Conservation (phyloP, 2,329 filamentous ascomycete genomes). For the Diaporthe sp. region DNA sequence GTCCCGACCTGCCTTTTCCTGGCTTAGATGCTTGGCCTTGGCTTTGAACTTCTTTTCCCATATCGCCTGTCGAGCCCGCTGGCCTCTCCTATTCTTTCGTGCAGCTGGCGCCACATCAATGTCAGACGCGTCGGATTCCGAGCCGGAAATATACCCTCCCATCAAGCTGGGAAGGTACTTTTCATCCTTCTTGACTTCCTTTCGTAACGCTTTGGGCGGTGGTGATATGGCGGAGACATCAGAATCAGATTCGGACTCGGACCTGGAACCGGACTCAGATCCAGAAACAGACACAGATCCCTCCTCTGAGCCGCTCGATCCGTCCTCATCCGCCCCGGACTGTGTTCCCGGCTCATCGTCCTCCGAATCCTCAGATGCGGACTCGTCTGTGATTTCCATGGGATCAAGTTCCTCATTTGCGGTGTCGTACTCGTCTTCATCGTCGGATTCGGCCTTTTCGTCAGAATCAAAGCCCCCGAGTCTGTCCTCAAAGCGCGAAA, state of each 20-base stretch:
- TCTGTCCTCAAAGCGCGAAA: conserved; percentile 37
- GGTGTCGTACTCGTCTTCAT: conserved; percentile 43
- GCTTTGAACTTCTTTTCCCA: conserved; percentile 85
- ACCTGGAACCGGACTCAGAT: background rate
- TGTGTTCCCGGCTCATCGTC: conserved; percentile 48
- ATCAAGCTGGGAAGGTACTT: conserved; percentile 81
- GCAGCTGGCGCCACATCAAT: conserved; percentile 71
- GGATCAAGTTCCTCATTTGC: conserved; percentile 41
- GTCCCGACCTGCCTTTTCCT: conserved; percentile 58
- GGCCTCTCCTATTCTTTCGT: conserved; percentile 82
- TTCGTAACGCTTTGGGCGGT: conserved; percentile 44
- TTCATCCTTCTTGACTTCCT: conserved; percentile 54
- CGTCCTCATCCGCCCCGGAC: conserved; percentile 42
- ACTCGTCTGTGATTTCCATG: conserved; percentile 43
- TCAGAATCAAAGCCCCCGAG: conserved; percentile 38
- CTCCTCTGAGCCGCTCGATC: conserved; percentile 31
- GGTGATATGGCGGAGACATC: conserved; percentile 42
- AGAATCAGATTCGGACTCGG: conserved; percentile 30
- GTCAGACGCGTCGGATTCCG: conserved; percentile 75
- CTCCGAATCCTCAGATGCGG: conserved; percentile 42
- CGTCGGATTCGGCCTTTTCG: conserved; percentile 43
- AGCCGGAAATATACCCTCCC: conserved; percentile 84
- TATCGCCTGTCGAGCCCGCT: conserved; percentile 82
- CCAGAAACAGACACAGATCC: background rate
- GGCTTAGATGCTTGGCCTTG: conserved; percentile 75